Percentiles rank a stretch among this genome's conserved stretches.
phyloP scores from a whole-genome alignment of 176 grass and related monocot species.

The Guadua angustifolia region DNA sequence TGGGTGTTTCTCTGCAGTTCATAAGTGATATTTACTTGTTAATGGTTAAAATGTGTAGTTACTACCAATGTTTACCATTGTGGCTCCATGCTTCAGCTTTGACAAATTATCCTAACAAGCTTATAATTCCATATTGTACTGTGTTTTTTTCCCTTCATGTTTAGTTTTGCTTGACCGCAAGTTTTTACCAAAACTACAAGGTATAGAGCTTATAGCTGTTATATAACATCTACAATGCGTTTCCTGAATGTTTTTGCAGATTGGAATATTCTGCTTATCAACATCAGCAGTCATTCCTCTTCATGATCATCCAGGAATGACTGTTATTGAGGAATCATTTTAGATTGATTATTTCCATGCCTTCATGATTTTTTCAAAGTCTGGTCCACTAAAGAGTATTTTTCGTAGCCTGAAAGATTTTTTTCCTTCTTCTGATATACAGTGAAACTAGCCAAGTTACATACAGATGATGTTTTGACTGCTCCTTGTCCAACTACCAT shows the following conservation, averaged over 20 bases:
- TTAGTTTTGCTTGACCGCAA: conserved; percentile 1
- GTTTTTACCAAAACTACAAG: conserved; percentile 1
- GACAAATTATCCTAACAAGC: neutral
- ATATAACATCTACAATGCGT: neutral
- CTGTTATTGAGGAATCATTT: conserved; percentile 31
- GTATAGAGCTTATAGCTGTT: neutral
- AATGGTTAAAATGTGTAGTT: neutral
- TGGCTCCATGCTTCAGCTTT: neutral
- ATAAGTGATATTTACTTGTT: neutral
- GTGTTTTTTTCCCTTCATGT: neutral
- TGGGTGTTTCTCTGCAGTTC: neutral
- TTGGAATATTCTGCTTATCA: conserved; percentile 93
- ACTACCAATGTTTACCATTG: neutral
- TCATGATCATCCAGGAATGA: conserved; percentile 96
- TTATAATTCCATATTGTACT: neutral
- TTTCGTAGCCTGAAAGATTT: conserved; percentile 26
- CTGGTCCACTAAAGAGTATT: neutral
- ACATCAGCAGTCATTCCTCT: conserved; percentile 91
- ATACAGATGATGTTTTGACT: conserved; percentile 61
- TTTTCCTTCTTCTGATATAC: conserved; percentile 36
- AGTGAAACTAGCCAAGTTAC: conserved; percentile 72
- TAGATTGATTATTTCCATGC: conserved; percentile 1
- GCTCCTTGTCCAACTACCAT: conserved; percentile 64
- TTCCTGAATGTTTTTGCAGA: conserved; percentile 59
- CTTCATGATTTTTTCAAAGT: neutral